Evolutionary conservation across 1,284 basidiomycete species (phyloP), one percentile per base, ranked within the genome.

Genomic region (Leccinum holopus): DNA sequence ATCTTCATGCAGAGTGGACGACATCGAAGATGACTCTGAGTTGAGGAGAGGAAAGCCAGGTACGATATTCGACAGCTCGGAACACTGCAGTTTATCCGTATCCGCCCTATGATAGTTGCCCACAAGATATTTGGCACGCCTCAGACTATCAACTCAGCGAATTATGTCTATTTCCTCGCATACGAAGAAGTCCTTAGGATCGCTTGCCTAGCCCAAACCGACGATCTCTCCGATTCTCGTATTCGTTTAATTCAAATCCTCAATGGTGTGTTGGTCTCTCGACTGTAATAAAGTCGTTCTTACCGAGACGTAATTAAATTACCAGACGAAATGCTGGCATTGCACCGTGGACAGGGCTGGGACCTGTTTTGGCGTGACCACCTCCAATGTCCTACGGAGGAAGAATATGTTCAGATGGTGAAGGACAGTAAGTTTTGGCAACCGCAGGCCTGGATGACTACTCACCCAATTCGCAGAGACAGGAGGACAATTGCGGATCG

Each of bases 71-170:
- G 30, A n/a, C 51, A 28, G 55, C 11, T 44, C 55, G 58, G n/a
- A 28, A 58, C 9, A n/a, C 54, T 44, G 33, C 18, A 21, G 33
- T 58, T 16, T 18, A 33, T 32, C 55, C 35, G 21, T 2, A 1
- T 35, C 21, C 18, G 21, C 12, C n/a, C 32, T 28, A 28, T 28
- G 28, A 7, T 57, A 85, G 95, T 90, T 8, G 86, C 91, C 0
- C 91, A 94, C 76, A 88, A 86, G 76, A 87, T 93, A 64, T 94
- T 89, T 69, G 91, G 91, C 9, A 78, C 92, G 1, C 90, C 91
- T 0, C 90, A 92, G 71, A 92, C 91, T 51, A 51, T 51, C 47
- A 51, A 51, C 12, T 25, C 47, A 14, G 47, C 21, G 25, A 51
- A 51, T 21, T 51, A 51, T 9, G 21, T 51, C 21, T 25, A 51